These are phyloP conservation scores for Coemansia sp. DNA, from an alignment of 192 early-diverging fungal species.

Conservation along the genomic window DNA sequence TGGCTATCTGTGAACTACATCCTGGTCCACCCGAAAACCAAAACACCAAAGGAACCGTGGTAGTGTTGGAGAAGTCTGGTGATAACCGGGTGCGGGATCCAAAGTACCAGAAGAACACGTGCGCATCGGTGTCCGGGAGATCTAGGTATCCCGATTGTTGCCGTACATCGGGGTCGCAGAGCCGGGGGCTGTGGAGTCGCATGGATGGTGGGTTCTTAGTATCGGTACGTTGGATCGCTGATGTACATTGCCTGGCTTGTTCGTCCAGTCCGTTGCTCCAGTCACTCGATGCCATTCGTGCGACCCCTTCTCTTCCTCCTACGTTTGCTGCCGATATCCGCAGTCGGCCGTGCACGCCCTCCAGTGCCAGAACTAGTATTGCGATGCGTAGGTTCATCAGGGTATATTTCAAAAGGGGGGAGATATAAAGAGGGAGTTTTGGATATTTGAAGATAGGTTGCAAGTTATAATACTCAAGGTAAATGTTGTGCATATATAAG, in stretches of 20 bases:
- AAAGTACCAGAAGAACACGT: constrained; percentile 75
- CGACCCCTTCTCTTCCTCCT: no score
- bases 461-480: no score
- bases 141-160: constrained; percentile 82
- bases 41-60: constrained; percentile 65
- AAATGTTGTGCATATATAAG: no score
- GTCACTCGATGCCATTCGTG: neutral
- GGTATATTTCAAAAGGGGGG: no score
- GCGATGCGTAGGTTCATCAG: neutral
- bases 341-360: neutral
- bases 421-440: no score
- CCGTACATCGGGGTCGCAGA: constrained; percentile 88
- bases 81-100: constrained; percentile 55
- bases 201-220: constrained; percentile 50
- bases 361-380: neutral
- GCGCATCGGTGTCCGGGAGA: constrained; percentile 44
- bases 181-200: constrained; percentile 63
- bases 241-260: constrained; percentile 18
- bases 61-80: constrained; percentile 26
- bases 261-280: neutral
- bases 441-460: no score
- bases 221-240: constrained; percentile 2
- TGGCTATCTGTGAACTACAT: constrained; percentile 71
- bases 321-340: neutral
- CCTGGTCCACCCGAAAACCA: constrained; percentile 81